Evolutionary conservation across 805 yeast species (phyloP), one percentile per base, ranked within the genome.

Genomic region (Candida palmyrensis): DNA sequence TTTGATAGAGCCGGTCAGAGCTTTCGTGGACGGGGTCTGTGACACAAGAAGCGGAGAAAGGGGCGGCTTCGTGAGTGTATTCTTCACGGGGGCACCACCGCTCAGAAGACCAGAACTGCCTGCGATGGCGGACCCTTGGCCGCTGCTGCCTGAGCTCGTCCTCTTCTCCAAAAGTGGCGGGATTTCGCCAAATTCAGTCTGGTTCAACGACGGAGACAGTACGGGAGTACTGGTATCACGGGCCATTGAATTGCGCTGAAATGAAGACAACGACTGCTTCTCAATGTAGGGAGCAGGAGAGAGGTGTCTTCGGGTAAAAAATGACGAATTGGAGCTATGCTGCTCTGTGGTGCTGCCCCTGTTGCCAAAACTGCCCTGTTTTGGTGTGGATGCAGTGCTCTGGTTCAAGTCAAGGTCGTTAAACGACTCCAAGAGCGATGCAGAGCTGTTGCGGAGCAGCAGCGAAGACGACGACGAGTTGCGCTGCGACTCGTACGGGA

Each of bases 31-130:
- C 4, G 79, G 71, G 2, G 82, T 70, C 8, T 78, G 73, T 1
- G 90, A 80, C 1, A 85, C 75, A 27, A 88, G 56, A 14, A 88
- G 59, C 0, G 96, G 96, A 0, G 96, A 86, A 20, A 85, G 53
- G 4, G 94, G 95, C 3, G 82, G 79, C 37, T 77, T 78, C 3
- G 21, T 30, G 10, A 32, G 25, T 5, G 39, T 33, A 18, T 33
- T 38, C 29, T 37, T 32, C 26, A 25, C 20, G 36, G 33, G 12
- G 11, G 25, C 25, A 27, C 23, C 12, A 13, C 16, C 17, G 8
- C 9, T n/a, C 10, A 14, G 29, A 7, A 16, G 12, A 7, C 21
- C 18, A 9, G 21, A 27, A 15, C 7, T 17, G 19, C 23, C 19
- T 27, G 30, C 11, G 4, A 17, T 14, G 4, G 8, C 14, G 15